A percentile compares a stretch with the other conserved stretches of the same genome.
These are phyloP conservation scores for Penicillium simplicissimum DNA, from an alignment of 495 filamentous ascomycete species.

Conservation along the genomic window DNA sequence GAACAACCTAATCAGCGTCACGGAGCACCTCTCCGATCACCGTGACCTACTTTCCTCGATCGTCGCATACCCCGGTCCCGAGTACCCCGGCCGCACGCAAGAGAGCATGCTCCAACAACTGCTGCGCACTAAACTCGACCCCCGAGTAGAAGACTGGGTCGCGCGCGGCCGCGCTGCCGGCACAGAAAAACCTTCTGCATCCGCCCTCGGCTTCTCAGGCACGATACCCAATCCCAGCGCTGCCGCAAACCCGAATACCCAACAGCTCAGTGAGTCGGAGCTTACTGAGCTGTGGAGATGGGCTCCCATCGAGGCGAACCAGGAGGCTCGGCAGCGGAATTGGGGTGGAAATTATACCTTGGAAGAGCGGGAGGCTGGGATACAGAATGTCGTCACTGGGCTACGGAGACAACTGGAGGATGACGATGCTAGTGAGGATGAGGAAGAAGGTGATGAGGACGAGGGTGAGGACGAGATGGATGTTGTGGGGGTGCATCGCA, in stretches of 20 bases:
- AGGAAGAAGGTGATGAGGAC: constrained; percentile 50
- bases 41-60: constrained; percentile 60
- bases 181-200: constrained; percentile 23
- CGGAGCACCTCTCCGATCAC: constrained; percentile 58
- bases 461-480: constrained; percentile 57
- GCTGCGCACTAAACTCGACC: constrained; percentile 79
- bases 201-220: background rate
- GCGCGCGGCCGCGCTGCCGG: constrained; percentile 55
- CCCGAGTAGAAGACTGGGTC: constrained; percentile 70
- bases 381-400: constrained; percentile 73
- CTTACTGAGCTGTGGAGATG: constrained; percentile 50
- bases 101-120: constrained; percentile 61
- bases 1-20: constrained; percentile 59
- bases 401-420: constrained; percentile 58
- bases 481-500: constrained; percentile 43
- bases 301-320: constrained; percentile 53
- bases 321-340: constrained; percentile 47
- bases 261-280: constrained; percentile 40
- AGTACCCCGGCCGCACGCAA: constrained; percentile 72
- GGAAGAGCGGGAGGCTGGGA: constrained; percentile 64
- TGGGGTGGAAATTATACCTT: constrained; percentile 67
- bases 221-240: constrained; percentile 7
- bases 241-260: constrained; percentile 12
- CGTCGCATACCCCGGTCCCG: constrained; percentile 71
- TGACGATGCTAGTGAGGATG: constrained; percentile 52